These are phyloP conservation scores for Mycena citricolor DNA, from an alignment of 1,284 basidiomycete species.

Conservation along the genomic window DNA sequence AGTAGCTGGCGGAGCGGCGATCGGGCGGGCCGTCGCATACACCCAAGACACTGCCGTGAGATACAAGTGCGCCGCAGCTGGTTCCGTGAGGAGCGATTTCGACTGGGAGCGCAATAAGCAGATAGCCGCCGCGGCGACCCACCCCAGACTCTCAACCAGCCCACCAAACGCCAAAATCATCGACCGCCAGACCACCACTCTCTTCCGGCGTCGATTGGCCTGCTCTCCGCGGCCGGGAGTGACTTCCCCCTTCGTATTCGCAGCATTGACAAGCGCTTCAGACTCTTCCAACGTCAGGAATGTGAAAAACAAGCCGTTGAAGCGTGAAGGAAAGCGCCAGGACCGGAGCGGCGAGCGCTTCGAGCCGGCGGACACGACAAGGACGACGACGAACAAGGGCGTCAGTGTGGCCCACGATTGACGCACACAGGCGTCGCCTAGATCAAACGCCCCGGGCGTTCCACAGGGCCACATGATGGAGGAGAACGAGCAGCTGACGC, in stretches of 20 bases:
- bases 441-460: constrained; percentile 42
- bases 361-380: constrained; percentile 42
- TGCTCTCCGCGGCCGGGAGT: constrained; percentile 29
- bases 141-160: constrained; percentile 10
- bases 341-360: constrained; percentile 33
- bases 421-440: constrained; percentile 52
- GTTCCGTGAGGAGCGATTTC: constrained; percentile 4
- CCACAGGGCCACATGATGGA: too few relatives aligned
- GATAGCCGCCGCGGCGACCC: constrained; percentile 8
- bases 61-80: constrained; percentile 31
- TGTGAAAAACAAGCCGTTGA: constrained; percentile 41
- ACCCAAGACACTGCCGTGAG: constrained; percentile 54
- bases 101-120: too few relatives aligned
- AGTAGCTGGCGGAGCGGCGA: constrained; percentile 38
- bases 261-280: constrained; percentile 43
- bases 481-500: too few relatives aligned
- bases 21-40: constrained; percentile 46
- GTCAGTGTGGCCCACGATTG: constrained; percentile 53
- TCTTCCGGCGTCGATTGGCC: too few relatives aligned
- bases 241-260: constrained; percentile 24
- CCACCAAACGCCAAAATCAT: constrained; percentile 16
- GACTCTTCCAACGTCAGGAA: constrained; percentile 64
- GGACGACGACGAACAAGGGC: constrained; percentile 50
- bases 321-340: constrained; percentile 31
- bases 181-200: constrained; percentile 18